These are phyloP conservation scores for Kernera saxatilis DNA, from an alignment of 345 rosid species.

Conservation along the genomic window DNA sequence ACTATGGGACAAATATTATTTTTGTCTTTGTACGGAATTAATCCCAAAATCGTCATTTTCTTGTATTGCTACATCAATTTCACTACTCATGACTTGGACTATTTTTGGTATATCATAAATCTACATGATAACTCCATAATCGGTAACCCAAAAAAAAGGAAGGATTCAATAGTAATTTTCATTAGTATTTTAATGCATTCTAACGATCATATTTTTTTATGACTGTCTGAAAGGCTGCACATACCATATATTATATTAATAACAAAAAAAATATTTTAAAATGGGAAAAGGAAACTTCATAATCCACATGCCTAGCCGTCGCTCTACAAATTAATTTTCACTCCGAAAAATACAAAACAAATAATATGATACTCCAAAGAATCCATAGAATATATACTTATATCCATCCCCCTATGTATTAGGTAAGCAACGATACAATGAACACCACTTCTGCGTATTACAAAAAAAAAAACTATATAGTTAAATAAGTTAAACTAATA, in stretches of 20 bases:
- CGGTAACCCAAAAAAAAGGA: neutral
- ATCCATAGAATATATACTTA: neutral
- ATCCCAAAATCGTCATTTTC: neutral
- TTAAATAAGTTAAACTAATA: neutral
- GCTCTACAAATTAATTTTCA: neutral
- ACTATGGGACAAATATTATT: neutral
- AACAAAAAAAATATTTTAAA: neutral
- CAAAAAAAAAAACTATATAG: neutral
- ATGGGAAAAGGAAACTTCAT: constrained; percentile 18
- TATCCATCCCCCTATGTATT: neutral
- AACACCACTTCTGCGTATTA: neutral
- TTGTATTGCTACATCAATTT: neutral
- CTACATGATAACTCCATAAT: neutral
- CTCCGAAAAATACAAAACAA: neutral
- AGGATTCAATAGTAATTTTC: neutral
- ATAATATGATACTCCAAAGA: neutral
- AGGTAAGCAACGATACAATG: constrained; percentile 10
- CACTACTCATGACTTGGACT: constrained; percentile 19
- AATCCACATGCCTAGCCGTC: constrained; percentile 35
- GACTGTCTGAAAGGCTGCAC: constrained; percentile 6
- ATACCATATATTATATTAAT: neutral
- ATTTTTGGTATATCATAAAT: neutral
- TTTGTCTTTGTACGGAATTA: neutral
- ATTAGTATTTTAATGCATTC: neutral
- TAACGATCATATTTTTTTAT: neutral